A percentile compares a stretch with the other conserved stretches of the same genome.
These are phyloP conservation scores for Hyphopichia khmerensis DNA, from an alignment of 1,139 yeast species.

Conservation along the genomic window DNA sequence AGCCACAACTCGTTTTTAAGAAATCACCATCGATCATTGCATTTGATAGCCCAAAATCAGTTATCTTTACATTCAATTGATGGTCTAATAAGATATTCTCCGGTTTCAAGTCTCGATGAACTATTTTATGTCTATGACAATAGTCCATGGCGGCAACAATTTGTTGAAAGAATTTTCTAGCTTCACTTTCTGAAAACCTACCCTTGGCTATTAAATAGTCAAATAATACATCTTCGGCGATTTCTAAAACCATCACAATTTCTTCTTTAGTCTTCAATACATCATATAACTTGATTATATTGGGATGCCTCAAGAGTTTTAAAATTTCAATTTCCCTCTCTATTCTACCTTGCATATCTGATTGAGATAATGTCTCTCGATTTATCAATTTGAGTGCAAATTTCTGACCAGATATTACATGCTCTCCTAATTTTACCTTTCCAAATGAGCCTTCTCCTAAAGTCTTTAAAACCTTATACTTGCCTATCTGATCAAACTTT, in stretches of 20 bases:
- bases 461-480: constrained; percentile 91
- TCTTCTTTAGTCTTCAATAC: constrained; percentile 95
- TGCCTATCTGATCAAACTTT: constrained; percentile 61
- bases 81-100: constrained; percentile 73
- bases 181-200: constrained; percentile 91
- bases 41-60: constrained; percentile 97
- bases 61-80: constrained; percentile 88
- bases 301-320: constrained; percentile 90
- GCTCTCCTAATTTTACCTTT: constrained; percentile 93
- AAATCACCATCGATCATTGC: constrained; percentile 99
- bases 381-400: constrained; percentile 95
- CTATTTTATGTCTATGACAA: constrained; percentile 96
- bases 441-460: constrained; percentile 98
- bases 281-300: constrained; percentile 92
- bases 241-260: constrained; percentile 96
- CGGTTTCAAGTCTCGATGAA: constrained; percentile 62
- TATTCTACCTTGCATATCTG: constrained; percentile 96
- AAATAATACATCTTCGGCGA: constrained; percentile 92
- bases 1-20: constrained; percentile 92
- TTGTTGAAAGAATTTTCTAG: constrained; percentile 92
- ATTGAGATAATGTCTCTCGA: constrained; percentile 87
- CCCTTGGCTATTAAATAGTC: constrained; percentile 96
- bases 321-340: constrained; percentile 93
- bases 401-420: constrained; percentile 85
- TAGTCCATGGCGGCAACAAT: constrained; percentile 96